Evolutionary conservation across 2,329 filamentous ascomycete genomes (phyloP), one percentile per base, ranked within the genome.

Genomic region (Penicillium brasilianum): DNA sequence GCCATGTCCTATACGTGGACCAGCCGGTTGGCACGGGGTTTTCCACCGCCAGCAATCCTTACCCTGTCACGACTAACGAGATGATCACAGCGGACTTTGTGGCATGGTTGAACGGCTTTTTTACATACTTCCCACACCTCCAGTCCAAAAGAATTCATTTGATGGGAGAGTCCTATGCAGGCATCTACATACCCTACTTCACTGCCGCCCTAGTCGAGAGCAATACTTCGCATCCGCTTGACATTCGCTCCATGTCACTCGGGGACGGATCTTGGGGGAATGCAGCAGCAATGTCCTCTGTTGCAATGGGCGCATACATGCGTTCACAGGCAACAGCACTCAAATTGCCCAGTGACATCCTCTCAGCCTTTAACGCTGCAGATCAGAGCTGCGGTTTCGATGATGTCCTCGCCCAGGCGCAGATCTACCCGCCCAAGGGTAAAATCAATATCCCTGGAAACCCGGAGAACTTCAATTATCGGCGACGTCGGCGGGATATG

Each of bases 151-250:
- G 69, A 10, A 68, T 75, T 1, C 72, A 77, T 58, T 32, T 78
- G n/a, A 73, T 77, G 52, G 76, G 75, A n/a, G 74, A 78, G 59
- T 77, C 74, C 10, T 77, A 76, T 58, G 75, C 72, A 7, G 76
- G 76, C 0, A 72, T 77, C 48, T 77, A 76, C 57, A 70, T 79
- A 25, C 76, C 76, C 0, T 77, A 78, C 30, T 72, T 79, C 44
- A 72, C 75, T 20, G 64, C 67, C 6, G 69, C 69, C 11, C 69
- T 79, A 20, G 54, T 77, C 16, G 58, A 71, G 7, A 69, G 72
- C 58, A 64, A 70, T 20, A 49, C 66, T 25, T 60, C 66, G 1
- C 61, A 73, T n/a, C 59, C 69, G 1, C 63, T 78, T 11, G 68
- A 76, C 25, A 58, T 79, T 16, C 66, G 61, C 32, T 77, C 76